Evolutionary conservation across 129 eudicot species (phyloP), one percentile per base, ranked within the genome.

Genomic region (Erigeron canadensis): DNA sequence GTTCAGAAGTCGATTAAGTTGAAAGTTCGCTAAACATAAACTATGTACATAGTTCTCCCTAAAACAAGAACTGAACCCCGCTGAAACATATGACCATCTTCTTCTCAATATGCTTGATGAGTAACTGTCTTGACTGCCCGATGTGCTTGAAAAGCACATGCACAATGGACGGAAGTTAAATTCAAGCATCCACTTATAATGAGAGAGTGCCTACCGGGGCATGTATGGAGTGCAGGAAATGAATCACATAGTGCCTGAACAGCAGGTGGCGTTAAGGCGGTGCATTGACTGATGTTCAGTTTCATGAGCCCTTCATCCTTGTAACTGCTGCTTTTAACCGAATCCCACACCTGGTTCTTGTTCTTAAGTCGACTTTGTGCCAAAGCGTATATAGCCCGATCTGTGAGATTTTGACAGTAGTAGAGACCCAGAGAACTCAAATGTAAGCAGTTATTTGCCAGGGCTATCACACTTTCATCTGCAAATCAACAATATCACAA

Each of bases 241-340:
- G 88, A 86, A 79, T 92, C 96, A 59, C 98, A 92, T 13, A 92
- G 58, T 0, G 96, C 98, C 80, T 92, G 98, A 9, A 92, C 98
- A 9, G 98, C 98, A 2, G 96, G 98, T 1, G 98, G 98, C 15
- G 98, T 92, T 19, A 92, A 85, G 50, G 98, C 96, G 1, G 95
- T 89, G 86, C 98, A 92, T 78, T 92, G 98, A 83, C 98, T 92
- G 56, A 92, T 92, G 84, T 92, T 92, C 38, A 92, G 87, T 57
- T 81, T 92, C 76, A 73, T 85, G 5, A 92, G 96, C 58, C 98
- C 98, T 44, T 84, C 90, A 40, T 54, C 79, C 7, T 87, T 53
- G 9, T 85, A 89, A 56, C 67, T 79, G 38, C 84, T 70, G 76
- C 75, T 81, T 75, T 81, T 89, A 55, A 76, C 77, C 10, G 95